Conservation (phyloP, 1,139 yeast species). For the Ogataea hybrid region DNA sequence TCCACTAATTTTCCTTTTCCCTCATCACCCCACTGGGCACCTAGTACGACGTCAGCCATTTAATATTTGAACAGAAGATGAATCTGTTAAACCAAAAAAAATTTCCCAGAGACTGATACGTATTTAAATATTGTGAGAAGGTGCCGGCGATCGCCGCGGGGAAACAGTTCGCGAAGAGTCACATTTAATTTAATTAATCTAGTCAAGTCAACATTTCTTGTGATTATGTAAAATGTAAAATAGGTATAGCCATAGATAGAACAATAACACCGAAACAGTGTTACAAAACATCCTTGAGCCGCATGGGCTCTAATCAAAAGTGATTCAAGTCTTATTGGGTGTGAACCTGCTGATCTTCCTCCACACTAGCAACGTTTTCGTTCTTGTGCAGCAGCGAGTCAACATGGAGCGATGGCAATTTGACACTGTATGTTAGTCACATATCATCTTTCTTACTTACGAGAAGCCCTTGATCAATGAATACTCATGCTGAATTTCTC, state of each 20-base stretch:
- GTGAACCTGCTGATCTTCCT: conserved; percentile 61
- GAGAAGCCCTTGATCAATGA: conserved; percentile 67
- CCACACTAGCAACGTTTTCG: conserved; percentile 50
- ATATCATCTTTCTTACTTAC: conserved; percentile 19
- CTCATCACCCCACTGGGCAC: conserved; percentile 99
- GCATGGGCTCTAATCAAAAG: background rate
- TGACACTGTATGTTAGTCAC: conserved; percentile 32
- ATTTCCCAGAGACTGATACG: background rate
- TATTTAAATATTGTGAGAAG: background rate
- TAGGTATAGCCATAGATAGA: conserved; percentile 1
- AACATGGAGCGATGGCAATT: conserved; percentile 50
- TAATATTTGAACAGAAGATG: conserved; percentile 3
- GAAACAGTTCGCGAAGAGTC: conserved; percentile 4
- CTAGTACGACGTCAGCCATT: conserved; percentile 92
- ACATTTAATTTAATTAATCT: conserved; percentile 2
- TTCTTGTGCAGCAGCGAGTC: conserved; percentile 38
- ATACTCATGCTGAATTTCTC: conserved; percentile 62
- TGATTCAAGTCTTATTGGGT: conserved; percentile 25
- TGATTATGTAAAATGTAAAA: conserved; percentile 8
- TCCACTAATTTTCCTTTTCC: conserved; percentile 98
- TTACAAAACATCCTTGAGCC: background rate
- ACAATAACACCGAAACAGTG: background rate
- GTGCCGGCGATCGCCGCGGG: conserved; percentile 1
- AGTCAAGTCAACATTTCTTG: conserved; percentile 5
- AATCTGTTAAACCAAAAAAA: conserved; percentile 17